phyloP scores from a whole-genome alignment of 345 rosid genomes.

The Mangifera indica region DNA sequence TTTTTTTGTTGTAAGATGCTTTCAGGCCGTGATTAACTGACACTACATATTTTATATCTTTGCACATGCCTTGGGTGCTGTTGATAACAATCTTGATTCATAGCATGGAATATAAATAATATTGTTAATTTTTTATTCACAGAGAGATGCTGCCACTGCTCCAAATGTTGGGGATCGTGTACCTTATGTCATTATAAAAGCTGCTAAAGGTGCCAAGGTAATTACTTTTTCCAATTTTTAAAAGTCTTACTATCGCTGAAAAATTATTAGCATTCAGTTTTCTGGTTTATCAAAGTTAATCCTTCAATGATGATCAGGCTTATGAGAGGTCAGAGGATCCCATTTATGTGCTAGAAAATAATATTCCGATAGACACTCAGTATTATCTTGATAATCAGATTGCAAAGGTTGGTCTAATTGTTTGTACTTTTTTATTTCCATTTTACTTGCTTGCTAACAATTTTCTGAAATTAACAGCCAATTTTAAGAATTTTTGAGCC shows the following conservation, averaged over 20 bases:
- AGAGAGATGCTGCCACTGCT: constrained; percentile 98
- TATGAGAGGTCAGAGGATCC: constrained; percentile 98
- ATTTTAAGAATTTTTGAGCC: constrained; percentile 96
- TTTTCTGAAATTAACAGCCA: constrained; percentile 54
- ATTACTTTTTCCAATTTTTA: constrained; percentile 5
- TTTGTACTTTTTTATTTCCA: constrained; percentile 5
- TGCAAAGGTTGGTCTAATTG: constrained; percentile 63
- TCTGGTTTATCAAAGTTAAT: constrained; percentile 1
- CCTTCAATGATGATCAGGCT: constrained; percentile 50
- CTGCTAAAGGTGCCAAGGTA: constrained; percentile 98
- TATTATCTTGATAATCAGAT: constrained; percentile 95
- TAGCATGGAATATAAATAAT: constrained; percentile 7
- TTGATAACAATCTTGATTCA: background rate
- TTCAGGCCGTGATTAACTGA: background rate
- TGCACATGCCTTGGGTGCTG: background rate
- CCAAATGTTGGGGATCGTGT: constrained; percentile 99
- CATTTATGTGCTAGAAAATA: constrained; percentile 84
- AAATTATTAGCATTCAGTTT: background rate
- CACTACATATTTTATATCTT: background rate
- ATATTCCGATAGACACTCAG: constrained; percentile 89
- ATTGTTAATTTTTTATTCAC: constrained; percentile 33
- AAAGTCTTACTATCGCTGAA: background rate
- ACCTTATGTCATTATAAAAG: constrained; percentile 88
- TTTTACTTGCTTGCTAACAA: constrained; percentile 12
- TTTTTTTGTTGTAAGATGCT: no score